A percentile compares a stretch with the other conserved stretches of the same genome.
Evolutionary conservation across 139 green algal genomes (phyloP).

Genomic region (Picocystis salinarum): DNA sequence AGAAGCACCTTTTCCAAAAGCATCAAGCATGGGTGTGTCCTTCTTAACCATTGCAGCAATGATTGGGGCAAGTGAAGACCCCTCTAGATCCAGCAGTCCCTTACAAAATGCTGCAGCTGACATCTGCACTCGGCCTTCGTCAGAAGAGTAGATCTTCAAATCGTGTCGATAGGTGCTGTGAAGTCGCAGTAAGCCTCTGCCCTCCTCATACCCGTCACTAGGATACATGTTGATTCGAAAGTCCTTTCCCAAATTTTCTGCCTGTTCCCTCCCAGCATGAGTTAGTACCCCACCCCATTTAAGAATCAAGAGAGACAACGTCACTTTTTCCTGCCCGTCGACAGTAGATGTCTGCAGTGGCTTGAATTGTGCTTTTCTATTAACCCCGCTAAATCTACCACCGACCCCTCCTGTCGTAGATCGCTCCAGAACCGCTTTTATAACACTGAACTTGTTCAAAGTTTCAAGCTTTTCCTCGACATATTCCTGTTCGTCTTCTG

Average conservation of each 20-base stretch:
- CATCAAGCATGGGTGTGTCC: conserved; percentile 1
- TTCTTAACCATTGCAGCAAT: conserved; percentile 2
- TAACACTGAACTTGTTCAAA: conserved; percentile 73
- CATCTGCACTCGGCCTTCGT: conserved; percentile 36
- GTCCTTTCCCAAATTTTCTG: conserved; percentile 68
- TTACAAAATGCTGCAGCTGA: conserved; percentile 6
- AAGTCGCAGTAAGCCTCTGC: conserved; percentile 78
- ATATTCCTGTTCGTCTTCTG: not conserved
- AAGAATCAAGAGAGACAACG: conserved; percentile 44
- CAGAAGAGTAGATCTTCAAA: conserved; percentile 95
- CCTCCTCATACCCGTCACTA: conserved; percentile 13
- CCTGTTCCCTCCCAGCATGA: conserved; percentile 49
- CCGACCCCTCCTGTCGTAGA: conserved; percentile 31
- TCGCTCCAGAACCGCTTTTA: conserved; percentile 56
- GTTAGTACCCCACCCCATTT: conserved; percentile 77
- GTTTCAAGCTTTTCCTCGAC: conserved; percentile 42
- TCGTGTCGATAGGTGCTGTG: conserved; percentile 97
- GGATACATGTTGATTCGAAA: conserved; percentile 96
- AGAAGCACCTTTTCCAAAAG: not conserved
- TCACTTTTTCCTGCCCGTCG: conserved; percentile 8
- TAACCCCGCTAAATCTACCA: conserved; percentile 80
- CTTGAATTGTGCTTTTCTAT: conserved; percentile 96
- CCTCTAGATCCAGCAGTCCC: conserved; percentile 2
- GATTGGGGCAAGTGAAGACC: not conserved
- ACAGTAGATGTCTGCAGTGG: conserved; percentile 22